A percentile compares a stretch with the other conserved stretches of the same genome.
These are phyloP conservation scores for Populus davidiana DNA, from an alignment of 345 rosid genomes.

Conservation along the genomic window DNA sequence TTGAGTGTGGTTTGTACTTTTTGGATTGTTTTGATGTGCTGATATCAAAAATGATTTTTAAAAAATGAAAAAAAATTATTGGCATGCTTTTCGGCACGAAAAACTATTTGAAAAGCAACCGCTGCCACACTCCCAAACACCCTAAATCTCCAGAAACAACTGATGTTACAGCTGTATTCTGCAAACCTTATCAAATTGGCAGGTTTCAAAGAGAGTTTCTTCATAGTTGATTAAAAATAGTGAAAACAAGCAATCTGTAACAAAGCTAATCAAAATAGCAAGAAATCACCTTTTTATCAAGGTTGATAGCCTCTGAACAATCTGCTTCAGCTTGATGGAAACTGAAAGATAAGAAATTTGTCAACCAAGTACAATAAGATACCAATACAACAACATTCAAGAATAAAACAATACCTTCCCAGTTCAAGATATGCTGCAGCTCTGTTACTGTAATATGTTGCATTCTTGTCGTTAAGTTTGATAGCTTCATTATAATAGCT, in stretches of 20 bases:
- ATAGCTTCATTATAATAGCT: constrained; percentile 84
- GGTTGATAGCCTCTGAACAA: constrained; percentile 71
- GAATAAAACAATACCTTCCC: constrained; percentile 49
- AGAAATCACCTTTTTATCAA: constrained; percentile 82
- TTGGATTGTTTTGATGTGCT: too few relatives aligned
- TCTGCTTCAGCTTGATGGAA: constrained; percentile 87
- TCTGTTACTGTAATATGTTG: constrained; percentile 91
- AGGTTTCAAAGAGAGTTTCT: background rate
- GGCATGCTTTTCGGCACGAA: too few relatives aligned
- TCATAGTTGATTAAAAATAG: background rate
- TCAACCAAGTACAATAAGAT: constrained; percentile 13
- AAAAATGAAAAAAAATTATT: too few relatives aligned
- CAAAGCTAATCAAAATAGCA: background rate
- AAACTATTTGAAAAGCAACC: too few relatives aligned
- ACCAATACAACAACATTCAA: background rate
- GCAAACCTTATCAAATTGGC: background rate
- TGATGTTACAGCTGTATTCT: background rate
- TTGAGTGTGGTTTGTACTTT: too few relatives aligned
- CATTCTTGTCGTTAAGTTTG: constrained; percentile 66
- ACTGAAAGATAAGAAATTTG: constrained; percentile 37
- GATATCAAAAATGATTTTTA: too few relatives aligned
- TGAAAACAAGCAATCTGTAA: background rate
- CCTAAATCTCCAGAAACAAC: background rate
- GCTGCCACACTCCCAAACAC: too few relatives aligned
- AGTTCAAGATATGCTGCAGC: constrained; percentile 92